Evolutionary conservation across 1,284 basidiomycete genomes (phyloP).

Genomic region (Irpex sp.): DNA sequence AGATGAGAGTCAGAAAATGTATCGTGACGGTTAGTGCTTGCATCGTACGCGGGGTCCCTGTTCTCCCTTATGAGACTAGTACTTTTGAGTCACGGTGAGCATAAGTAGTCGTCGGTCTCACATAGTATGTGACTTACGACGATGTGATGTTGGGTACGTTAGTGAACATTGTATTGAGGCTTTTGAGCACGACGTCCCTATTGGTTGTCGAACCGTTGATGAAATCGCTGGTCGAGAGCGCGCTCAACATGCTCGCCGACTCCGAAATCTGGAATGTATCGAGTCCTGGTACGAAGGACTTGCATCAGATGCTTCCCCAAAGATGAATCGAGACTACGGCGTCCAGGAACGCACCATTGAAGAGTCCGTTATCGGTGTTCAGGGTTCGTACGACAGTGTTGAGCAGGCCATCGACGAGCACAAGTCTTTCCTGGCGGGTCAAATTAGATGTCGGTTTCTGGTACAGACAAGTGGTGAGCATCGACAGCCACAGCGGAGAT

Average conservation of each 20-base stretch:
- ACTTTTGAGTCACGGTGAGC: background rate
- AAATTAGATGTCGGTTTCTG: background rate
- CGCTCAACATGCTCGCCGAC: background rate
- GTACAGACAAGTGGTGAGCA: background rate
- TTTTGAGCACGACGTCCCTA: background rate
- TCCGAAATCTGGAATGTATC: background rate
- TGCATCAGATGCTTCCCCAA: background rate
- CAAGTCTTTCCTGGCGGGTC: background rate
- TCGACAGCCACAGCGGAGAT: background rate
- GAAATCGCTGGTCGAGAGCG: background rate
- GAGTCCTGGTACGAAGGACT: background rate
- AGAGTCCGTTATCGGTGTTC: background rate
- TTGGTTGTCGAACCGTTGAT: background rate
- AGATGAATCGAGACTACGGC: background rate
- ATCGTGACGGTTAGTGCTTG: too few relatives aligned
- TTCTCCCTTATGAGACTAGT: background rate
- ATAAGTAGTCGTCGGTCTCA: background rate
- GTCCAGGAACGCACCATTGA: background rate
- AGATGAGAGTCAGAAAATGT: background rate
- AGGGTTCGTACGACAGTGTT: background rate
- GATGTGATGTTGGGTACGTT: background rate
- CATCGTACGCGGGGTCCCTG: background rate
- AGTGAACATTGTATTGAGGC: background rate
- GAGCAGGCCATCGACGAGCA: background rate
- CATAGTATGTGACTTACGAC: background rate